Conservation (phyloP, 305 asterid genomes). For the Solanum hybrid region DNA sequence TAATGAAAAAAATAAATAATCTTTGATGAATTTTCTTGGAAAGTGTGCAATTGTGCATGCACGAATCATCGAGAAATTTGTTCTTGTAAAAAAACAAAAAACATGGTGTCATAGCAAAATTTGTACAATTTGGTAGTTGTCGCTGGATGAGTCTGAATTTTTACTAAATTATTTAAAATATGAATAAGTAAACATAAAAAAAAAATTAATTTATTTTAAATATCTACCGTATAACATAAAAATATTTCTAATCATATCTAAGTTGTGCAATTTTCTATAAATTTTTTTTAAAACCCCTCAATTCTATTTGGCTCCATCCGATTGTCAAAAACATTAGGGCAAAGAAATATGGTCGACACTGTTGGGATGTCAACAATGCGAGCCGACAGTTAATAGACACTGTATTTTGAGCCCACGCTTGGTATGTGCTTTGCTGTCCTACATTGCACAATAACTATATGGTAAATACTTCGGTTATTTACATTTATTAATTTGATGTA, state of each 20-base stretch:
- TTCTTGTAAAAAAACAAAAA: background rate
- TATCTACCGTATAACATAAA: background rate
- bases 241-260: no score
- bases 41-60: background rate
- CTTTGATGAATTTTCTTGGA: background rate
- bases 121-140: background rate
- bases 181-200: background rate
- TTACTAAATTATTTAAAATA: background rate
- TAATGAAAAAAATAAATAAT: background rate
- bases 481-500: rapidly evolving
- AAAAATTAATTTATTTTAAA: no score
- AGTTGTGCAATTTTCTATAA: rapidly evolving
- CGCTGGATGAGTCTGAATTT: no score
- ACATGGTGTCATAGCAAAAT: background rate
- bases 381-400: background rate
- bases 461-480: background rate
- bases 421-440: background rate
- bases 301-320: rapidly evolving
- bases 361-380: background rate
- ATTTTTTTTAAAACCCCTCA: background rate
- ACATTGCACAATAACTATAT: background rate
- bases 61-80: background rate
- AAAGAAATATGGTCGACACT: background rate
- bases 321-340: background rate
- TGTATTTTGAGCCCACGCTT: background rate